Conservation (phyloP, 2,329 filamentous ascomycete genomes). For the Fusarium tjaetaba region DNA sequence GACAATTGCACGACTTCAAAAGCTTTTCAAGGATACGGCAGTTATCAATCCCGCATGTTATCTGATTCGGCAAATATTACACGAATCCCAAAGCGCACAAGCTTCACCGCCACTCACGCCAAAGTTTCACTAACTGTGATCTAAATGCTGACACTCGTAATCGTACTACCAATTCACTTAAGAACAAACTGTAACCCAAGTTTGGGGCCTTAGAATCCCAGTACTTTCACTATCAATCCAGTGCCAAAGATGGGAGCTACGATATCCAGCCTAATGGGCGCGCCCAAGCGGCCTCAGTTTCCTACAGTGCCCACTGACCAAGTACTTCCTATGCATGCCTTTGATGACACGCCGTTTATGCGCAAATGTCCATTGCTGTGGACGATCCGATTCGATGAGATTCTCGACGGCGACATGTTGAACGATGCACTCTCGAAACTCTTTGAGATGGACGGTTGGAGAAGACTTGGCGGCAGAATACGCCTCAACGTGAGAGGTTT, state of each 20-base stretch:
- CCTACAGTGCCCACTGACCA: constrained; percentile 17
- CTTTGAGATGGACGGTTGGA: constrained; percentile 52
- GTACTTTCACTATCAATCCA: background rate
- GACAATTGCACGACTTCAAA: background rate
- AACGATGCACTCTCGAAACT: background rate
- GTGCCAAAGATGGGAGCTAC: background rate
- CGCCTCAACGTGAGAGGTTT: background rate
- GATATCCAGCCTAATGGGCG: background rate
- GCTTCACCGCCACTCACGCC: background rate
- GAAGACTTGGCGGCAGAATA: constrained; percentile 53
- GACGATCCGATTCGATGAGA: constrained; percentile 27
- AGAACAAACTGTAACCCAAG: too few relatives aligned
- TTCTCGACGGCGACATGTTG: constrained; percentile 52
- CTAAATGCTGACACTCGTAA: background rate
- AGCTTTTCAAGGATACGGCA: background rate
- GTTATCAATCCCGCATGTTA: background rate
- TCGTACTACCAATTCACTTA: background rate
- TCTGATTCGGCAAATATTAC: background rate
- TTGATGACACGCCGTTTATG: constrained; percentile 44
- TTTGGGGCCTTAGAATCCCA: too few relatives aligned
- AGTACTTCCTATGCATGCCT: constrained; percentile 47
- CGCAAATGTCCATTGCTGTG: constrained; percentile 43
- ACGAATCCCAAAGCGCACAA: background rate
- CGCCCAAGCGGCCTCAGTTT: background rate
- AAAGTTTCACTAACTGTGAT: background rate